Conservation (phyloP, 2,329 filamentous ascomycete species). For the Aspergillus hortae region DNA sequence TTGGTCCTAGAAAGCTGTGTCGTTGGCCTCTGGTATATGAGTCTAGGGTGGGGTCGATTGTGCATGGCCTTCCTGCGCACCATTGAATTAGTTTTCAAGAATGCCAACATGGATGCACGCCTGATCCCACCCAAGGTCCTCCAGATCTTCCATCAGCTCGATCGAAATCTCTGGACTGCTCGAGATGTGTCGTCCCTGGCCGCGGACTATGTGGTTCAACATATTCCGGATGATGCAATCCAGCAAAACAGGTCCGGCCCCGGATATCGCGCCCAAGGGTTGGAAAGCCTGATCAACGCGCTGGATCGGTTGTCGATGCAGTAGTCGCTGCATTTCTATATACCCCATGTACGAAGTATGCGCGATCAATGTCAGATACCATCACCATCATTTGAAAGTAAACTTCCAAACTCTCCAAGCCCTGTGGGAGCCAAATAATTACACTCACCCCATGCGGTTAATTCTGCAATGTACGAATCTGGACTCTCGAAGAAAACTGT, state of each 20-base stretch:
- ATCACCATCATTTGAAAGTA: slow-evolving; percentile 3
- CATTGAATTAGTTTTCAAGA: slow-evolving; percentile 18
- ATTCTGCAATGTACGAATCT: slow-evolving; percentile 12
- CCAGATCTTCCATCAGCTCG: slow-evolving; percentile 15
- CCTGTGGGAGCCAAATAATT: slow-evolving; percentile 25
- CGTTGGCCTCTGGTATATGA: slow-evolving; percentile 23
- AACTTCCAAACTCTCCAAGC: slow-evolving; percentile 14
- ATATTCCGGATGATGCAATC: slow-evolving; percentile 2
- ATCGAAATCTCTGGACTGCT: slow-evolving; percentile 15
- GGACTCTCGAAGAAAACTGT: slow-evolving; percentile 12
- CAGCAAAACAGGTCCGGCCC: background rate
- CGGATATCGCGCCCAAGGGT: background rate
- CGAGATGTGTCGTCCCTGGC: slow-evolving; percentile 16
- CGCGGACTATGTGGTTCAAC: slow-evolving; percentile 20
- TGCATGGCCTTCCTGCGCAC: slow-evolving; percentile 22
- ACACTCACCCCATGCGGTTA: slow-evolving; percentile 26
- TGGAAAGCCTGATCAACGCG: background rate
- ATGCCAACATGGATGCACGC: slow-evolving; percentile 7
- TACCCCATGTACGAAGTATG: too few species aligned
- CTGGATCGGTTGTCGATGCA: background rate
- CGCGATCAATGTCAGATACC: too few species aligned
- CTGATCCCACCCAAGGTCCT: slow-evolving; percentile 14
- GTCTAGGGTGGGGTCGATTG: slow-evolving; percentile 21
- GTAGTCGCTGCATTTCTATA: background rate
- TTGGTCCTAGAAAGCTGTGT: slow-evolving; percentile 20